Evolutionary conservation across 768 basidiomycete genomes (phyloP).

Genomic region (Suillus placidus): DNA sequence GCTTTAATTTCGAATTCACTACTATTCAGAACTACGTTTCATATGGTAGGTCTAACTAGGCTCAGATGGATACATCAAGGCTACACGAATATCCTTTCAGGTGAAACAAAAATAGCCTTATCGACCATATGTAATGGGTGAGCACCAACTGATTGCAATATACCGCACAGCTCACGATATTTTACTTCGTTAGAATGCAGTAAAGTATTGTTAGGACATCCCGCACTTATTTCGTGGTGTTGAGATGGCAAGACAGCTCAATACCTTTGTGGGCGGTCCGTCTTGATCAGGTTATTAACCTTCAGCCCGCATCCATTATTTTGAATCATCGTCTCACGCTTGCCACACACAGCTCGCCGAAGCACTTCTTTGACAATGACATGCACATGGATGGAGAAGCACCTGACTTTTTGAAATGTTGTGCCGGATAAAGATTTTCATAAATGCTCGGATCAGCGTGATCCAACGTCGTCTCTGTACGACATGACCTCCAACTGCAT

Average conservation of each 20-base stretch:
- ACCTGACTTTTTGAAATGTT: slow-evolving; percentile 4
- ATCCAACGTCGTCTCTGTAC: background rate
- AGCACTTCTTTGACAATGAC: background rate
- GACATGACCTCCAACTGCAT: background rate
- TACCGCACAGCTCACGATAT: background rate
- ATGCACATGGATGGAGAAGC: slow-evolving; percentile 1
- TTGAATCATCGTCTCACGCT: background rate
- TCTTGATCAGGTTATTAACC: background rate
- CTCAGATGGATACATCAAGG: background rate
- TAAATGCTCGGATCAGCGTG: slow-evolving; percentile 2
- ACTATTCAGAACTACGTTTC: background rate
- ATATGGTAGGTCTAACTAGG: background rate
- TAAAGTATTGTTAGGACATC: background rate
- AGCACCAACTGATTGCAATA: background rate
- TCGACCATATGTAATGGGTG: slow-evolving; percentile 3
- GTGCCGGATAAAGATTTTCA: slow-evolving; percentile 12
- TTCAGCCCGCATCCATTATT: background rate
- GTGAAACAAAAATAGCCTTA: slow-evolving; percentile 15
- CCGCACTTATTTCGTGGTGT: background rate
- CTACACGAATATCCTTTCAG: background rate
- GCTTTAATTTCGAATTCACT: background rate
- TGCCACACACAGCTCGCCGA: background rate
- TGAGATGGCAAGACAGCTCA: background rate
- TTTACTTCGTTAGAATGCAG: background rate
- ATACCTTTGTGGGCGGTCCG: background rate